phyloP scores from a whole-genome alignment of 1,139 yeast genomes.

The Trichomonascaceae sp. region DNA sequence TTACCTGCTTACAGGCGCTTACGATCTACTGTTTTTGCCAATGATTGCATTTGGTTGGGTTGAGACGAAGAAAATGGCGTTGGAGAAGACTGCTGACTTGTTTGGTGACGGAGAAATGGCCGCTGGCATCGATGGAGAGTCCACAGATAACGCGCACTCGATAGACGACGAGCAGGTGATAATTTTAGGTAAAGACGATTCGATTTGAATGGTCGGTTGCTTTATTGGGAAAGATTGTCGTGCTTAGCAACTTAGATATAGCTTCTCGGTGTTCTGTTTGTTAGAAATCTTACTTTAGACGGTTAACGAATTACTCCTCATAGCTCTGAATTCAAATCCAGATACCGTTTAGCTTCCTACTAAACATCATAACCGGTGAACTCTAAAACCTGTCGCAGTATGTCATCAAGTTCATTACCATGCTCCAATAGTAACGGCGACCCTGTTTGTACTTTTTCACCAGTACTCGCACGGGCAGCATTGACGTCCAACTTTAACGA shows the following conservation, averaged over 20 bases:
- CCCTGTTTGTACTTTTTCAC: background rate
- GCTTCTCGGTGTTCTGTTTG: background rate
- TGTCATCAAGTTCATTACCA: background rate
- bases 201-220: background rate
- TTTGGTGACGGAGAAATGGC: background rate
- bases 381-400: background rate
- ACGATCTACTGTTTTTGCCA: constrained; percentile 48
- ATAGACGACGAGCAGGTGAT: background rate
- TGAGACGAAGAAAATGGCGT: constrained; percentile 35
- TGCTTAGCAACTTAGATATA: background rate
- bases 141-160: background rate
- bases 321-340: too few relatives aligned
- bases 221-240: background rate
- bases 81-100: constrained; percentile 32
- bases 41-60: constrained; percentile 46
- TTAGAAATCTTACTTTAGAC: too few relatives aligned
- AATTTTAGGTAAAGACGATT: background rate
- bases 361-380: background rate
- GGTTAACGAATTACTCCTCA: too few relatives aligned
- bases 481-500: background rate
- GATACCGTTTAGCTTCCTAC: too few relatives aligned
- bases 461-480: background rate
- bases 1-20: constrained; percentile 32
- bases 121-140: background rate
- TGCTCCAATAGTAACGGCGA: background rate